Percentiles rank a stretch among this genome's conserved stretches.
These are phyloP conservation scores for Chloromonas sp. DNA, from an alignment of 163 green algal species.

Conservation along the genomic window DNA sequence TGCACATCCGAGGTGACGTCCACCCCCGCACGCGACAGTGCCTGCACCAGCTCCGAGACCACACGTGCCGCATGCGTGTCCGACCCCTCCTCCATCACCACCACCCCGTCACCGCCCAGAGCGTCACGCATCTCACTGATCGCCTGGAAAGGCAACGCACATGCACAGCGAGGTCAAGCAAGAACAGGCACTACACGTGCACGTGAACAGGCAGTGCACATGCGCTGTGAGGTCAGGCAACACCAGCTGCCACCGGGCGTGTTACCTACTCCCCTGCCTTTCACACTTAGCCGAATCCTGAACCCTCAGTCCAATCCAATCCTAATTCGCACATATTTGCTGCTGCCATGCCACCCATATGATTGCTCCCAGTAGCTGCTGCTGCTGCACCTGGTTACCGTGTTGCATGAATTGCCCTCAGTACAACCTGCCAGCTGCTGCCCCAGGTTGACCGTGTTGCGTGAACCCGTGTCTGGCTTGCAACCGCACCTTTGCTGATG, in stretches of 20 bases:
- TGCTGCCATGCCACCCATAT: no score
- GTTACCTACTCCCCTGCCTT: not conserved
- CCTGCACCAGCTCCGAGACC: slow-evolving; percentile 5
- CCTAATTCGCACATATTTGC: no score
- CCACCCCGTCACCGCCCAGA: slow-evolving; percentile 16
- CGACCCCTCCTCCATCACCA: slow-evolving; percentile 12
- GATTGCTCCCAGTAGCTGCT: no score
- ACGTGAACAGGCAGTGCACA: not conserved
- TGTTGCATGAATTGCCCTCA: no score
- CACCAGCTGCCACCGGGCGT: no score
- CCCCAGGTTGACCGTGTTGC: no score
- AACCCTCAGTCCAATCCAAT: no score
- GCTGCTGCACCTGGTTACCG: no score
- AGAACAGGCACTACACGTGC: not conserved
- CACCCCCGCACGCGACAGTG: slow-evolving; percentile 8
- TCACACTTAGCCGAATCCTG: not conserved
- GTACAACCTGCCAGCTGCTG: no score
- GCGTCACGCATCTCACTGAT: not conserved
- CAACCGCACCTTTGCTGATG: no score
- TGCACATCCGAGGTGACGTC: slow-evolving; percentile 32
- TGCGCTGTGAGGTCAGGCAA: no score
- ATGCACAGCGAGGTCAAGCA: not conserved
- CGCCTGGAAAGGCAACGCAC: not conserved
- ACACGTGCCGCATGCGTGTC: slow-evolving; percentile 3
- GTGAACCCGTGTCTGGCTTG: no score